Base-by-base conservation (phyloP, 441 rosid species). In the Pelargonium citronellum region DNA sequence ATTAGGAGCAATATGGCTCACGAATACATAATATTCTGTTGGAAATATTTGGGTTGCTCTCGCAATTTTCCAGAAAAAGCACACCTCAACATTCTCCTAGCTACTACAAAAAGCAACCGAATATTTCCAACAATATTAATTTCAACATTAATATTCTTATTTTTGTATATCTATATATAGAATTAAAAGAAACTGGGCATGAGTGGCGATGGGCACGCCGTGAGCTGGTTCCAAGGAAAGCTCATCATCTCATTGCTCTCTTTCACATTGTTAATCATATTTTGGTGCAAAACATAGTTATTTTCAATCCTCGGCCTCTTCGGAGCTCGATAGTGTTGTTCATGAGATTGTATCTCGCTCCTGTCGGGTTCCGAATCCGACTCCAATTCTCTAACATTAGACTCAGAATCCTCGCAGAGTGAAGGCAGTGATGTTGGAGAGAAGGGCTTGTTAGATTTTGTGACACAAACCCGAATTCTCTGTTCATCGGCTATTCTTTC, bases 361-460 rank as follows among this genome's bases (percentile, higher is more conserved):
- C 34, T 71, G 37, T 73, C 81, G n/a, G 71, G 74, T 46, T 81
- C 83, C 0, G 77, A 75, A 39, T 83, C 85, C 0, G 83, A 80
- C 51, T 81, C 83, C 2, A 69, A 73, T 9, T 70, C 86, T 30
- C 74, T 83, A 15, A 58, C 69, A 16, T 72, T 75, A 1, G 85
- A 80, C 39, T 84, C 85, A 1, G 93, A 80, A 13, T 83, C 89
- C 6, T 88, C 87, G 1, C 84, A 76, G 6, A 88, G 84, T 1
- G 87, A 71, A 34, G 90, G 90, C 63, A 83, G 73, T 43, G 85
- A 79, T 15, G 37, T 13, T n/a, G 78, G 73, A 43, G 83, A 76
- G 64, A 67, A 69, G 11, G 79, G 49, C 46, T 77, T 80, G 65
- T 22, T 63, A 22, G 80, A 61, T 63, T 76, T 84, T 55, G 64